Conservation (phyloP, 2,329 filamentous ascomycete genomes). For the Beauveria sp. region DNA sequence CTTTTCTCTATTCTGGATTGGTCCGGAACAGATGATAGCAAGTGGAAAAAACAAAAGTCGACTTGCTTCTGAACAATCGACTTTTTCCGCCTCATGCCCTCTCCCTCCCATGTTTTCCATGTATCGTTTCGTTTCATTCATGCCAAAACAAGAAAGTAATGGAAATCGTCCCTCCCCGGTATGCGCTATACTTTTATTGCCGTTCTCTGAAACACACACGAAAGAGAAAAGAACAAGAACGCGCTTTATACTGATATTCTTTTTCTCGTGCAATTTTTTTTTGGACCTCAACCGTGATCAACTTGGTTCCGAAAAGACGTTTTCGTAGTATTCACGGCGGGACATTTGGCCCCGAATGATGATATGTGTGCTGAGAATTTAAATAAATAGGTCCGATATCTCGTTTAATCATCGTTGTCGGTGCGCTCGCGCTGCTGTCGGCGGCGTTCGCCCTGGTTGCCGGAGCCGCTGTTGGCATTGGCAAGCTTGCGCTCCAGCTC, state of each 20-base stretch:
- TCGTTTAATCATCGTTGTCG: slow-evolving; percentile 49
- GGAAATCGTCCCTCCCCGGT: neutral
- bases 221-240: neutral
- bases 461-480: slow-evolving; percentile 30
- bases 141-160: neutral
- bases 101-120: neutral
- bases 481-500: slow-evolving; percentile 62
- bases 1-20: neutral
- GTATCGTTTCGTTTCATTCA: slow-evolving; percentile 2
- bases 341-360: neutral
- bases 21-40: neutral
- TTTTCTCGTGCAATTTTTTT: neutral
- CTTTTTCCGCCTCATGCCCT: neutral
- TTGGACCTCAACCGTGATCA: neutral
- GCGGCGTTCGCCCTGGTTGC: slow-evolving; percentile 21
- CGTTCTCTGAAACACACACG: neutral
- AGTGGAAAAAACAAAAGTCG: neutral
- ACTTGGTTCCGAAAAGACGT: neutral
- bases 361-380: neutral
- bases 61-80: neutral
- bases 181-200: neutral
- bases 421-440: slow-evolving; percentile 40
- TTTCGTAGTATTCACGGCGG: neutral
- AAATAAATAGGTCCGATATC: neutral
- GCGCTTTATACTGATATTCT: neutral